phyloP scores from a whole-genome alignment of 1,284 basidiomycete genomes.

The Taiwanofungus camphoratus region DNA sequence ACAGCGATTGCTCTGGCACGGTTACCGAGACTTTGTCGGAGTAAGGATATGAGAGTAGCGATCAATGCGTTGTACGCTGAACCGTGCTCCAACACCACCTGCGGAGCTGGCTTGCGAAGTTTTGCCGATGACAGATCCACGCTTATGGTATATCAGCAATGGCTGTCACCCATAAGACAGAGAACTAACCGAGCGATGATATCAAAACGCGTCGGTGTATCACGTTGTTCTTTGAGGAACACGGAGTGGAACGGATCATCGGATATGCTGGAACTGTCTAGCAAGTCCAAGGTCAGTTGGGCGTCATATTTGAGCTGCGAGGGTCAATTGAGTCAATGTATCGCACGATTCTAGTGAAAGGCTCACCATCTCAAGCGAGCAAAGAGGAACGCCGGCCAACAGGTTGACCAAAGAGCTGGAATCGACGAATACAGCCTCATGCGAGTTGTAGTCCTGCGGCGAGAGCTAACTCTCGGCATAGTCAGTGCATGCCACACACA shows the following conservation, averaged over 20 bases:
- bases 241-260: slow-evolving; percentile 69
- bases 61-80: slow-evolving; percentile 53
- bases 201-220: slow-evolving; percentile 60
- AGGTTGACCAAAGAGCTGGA: slow-evolving; percentile 78
- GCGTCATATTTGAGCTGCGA: slow-evolving; percentile 74
- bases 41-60: slow-evolving; percentile 44
- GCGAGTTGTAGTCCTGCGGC: slow-evolving; percentile 47
- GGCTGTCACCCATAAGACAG: background rate
- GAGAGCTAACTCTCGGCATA: slow-evolving; percentile 38
- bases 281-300: slow-evolving; percentile 57
- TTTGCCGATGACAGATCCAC: slow-evolving; percentile 56
- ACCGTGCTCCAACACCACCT: slow-evolving; percentile 54
- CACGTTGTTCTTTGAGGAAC: slow-evolving; percentile 68
- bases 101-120: slow-evolving; percentile 37
- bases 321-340: slow-evolving; percentile 13
- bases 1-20: slow-evolving; percentile 58
- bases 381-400: slow-evolving; percentile 68
- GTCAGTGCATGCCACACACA: background rate
- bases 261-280: slow-evolving; percentile 41
- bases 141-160: slow-evolving; percentile 31
- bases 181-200: slow-evolving; percentile 49
- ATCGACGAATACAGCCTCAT: slow-evolving; percentile 72
- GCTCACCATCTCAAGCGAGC: slow-evolving; percentile 63
- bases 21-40: slow-evolving; percentile 67
- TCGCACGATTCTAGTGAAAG: background rate